Percentiles rank a stretch among this genome's conserved stretches.
phyloP scores from a whole-genome alignment of 257 asterid genomes.

The Solanum pimpinellifolium region DNA sequence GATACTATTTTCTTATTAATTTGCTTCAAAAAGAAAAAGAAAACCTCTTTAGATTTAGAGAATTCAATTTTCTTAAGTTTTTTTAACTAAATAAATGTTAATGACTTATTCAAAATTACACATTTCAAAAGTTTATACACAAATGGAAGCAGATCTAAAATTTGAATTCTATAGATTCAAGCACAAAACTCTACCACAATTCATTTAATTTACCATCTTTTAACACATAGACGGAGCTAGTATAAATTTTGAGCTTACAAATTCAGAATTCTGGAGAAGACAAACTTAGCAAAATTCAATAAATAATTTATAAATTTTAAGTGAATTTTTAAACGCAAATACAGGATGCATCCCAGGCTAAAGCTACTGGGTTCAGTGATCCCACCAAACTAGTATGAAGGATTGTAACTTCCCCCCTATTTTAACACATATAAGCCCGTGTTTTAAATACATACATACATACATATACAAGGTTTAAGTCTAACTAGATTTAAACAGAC shows the following conservation, averaged over 20 bases:
- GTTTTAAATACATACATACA: background rate
- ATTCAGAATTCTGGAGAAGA: background rate
- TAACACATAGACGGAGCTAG: no score
- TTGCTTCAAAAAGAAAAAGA: background rate
- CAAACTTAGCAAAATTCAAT: background rate
- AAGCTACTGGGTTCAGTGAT: background rate
- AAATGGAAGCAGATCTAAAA: no score
- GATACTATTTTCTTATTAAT: background rate
- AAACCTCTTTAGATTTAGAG: no score
- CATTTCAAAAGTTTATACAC: no score
- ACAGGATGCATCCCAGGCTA: background rate
- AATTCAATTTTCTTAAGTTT: no score
- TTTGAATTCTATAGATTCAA: no score
- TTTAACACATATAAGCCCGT: background rate
- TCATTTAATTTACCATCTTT: no score
- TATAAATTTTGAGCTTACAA: no score
- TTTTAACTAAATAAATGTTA: no score
- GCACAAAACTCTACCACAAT: no score
- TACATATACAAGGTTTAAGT: background rate
- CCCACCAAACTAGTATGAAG: background rate
- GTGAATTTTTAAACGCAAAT: background rate
- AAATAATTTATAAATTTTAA: no score
- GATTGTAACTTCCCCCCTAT: background rate
- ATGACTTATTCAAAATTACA: no score
- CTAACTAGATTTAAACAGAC: constrained; percentile 11